These are phyloP conservation scores for Fonsecaea monophora DNA, from an alignment of 2,329 filamentous ascomycete species.

Conservation along the genomic window DNA sequence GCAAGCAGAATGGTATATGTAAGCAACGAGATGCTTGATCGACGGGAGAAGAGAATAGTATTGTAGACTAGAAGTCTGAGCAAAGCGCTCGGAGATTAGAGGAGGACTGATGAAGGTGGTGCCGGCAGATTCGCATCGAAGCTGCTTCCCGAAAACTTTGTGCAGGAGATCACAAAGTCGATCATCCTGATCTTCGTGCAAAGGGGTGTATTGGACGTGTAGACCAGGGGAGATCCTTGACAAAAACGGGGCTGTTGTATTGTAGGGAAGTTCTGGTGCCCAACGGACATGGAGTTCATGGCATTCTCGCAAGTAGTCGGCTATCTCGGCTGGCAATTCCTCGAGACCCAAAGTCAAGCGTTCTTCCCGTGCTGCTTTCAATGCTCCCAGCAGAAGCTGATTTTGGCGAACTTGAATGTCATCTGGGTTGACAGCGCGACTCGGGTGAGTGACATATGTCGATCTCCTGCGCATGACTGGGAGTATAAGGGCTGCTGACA, in stretches of 20 bases:
- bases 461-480: conserved; percentile 31
- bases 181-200: conserved; percentile 38
- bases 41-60: conserved; percentile 71
- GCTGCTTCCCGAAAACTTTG: conserved; percentile 59
- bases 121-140: conserved; percentile 62
- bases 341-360: conserved; percentile 74
- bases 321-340: conserved; percentile 73
- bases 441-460: conserved; percentile 35
- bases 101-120: conserved; percentile 69
- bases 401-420: conserved; percentile 64
- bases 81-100: conserved; percentile 64
- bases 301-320: conserved; percentile 64
- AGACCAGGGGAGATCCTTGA: conserved; percentile 80
- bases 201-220: conserved; percentile 77
- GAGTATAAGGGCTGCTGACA: too few species aligned
- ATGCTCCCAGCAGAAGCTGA: conserved; percentile 62
- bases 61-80: conserved; percentile 69
- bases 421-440: conserved; percentile 62
- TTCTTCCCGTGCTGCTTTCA: conserved; percentile 78
- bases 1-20: conserved; percentile 63
- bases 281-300: conserved; percentile 81
- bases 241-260: conserved; percentile 71
- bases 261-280: conserved; percentile 66
- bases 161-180: conserved; percentile 66
- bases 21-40: conserved; percentile 62